Percentiles rank a stretch among this genome's conserved stretches.
Evolutionary conservation across 345 rosid genomes (phyloP).

Genomic region (Gossypium sturtianum): DNA sequence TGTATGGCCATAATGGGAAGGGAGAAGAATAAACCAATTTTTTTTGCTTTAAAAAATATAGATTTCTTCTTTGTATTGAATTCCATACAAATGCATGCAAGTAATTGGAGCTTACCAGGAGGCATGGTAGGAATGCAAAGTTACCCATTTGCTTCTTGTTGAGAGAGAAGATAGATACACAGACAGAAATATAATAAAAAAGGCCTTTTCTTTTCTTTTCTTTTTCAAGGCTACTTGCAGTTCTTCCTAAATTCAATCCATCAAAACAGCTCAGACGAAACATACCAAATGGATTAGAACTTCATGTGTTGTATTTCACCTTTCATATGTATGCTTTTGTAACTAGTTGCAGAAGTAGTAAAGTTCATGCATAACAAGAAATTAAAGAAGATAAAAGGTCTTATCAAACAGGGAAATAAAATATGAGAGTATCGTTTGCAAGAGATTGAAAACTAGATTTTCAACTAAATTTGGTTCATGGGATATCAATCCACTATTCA

Average conservation of each 20-base stretch:
- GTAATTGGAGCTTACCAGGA: not conserved
- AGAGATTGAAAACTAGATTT: slow-evolving; percentile 7
- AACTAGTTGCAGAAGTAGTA: not conserved
- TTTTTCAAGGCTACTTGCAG: not conserved
- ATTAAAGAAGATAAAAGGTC: not conserved
- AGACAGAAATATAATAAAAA: not conserved
- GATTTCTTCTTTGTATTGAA: not conserved
- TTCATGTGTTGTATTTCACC: not conserved
- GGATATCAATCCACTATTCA: slow-evolving; percentile 5
- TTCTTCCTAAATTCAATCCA: not conserved
- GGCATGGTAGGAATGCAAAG: not conserved
- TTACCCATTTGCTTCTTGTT: not conserved
- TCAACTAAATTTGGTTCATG: slow-evolving; percentile 20
- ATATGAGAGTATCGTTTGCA: not conserved
- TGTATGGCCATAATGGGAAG: not conserved
- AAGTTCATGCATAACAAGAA: not conserved
- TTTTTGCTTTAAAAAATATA: not conserved
- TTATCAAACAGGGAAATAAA: not conserved
- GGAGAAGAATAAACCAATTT: not conserved
- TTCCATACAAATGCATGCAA: not conserved
- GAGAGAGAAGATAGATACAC: not conserved
- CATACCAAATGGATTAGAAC: not conserved
- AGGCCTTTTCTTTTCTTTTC: too few relatives aligned
- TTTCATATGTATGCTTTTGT: not conserved
- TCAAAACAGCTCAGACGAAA: not conserved